Base-by-base conservation (phyloP, 164 flowering plant genomes). In the Hamamelis virginiana region DNA sequence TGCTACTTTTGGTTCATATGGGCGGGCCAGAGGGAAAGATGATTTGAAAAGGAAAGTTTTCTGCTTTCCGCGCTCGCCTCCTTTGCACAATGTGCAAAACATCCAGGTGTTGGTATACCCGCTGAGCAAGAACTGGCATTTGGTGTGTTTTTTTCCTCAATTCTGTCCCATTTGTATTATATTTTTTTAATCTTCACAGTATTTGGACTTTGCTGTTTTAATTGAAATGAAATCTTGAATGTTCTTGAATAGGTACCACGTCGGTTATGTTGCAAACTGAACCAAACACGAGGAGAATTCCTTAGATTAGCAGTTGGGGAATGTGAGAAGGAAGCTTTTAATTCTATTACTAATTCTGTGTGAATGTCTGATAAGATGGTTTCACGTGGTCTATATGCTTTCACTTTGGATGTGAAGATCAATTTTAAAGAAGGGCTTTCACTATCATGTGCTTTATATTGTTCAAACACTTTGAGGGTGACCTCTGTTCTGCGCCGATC, bases 21-120 rank as follows among this genome's bases (percentile, higher is more conserved):
- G 38, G 8, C 77, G 86, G 28, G 68, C 75, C 15, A 66, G 63
- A 67, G 74, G 68, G 53, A 85, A 66, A 21, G 82, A 80, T 73
- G 84, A 83, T 71, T 69, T 82, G 59, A 84, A 80, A 74, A 82
- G 86, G 73, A 85, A 72, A 67, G 78, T 85, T 59, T 78, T 84
- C 57, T 85, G 91, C 78, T 87, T 87, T 70, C 85, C 87, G 4
- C 81, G 73, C 23, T 65, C 72, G 0, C 66, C 72, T 65, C 86
- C 87, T 16, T 68, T 87, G 77, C 80, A 19, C 23, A 41, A 73
- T 28, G 87, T 84, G 70, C 69, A 77, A 60, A 72, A 48, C 33
- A 79, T 87, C 28, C 73, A 70, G 66, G 88, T 87, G 19, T 26
- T 79, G 58, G 86, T 75, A 16, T 63, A 75, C 68, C 83, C 89